Evolutionary conservation across 2,329 filamentous ascomycete genomes (phyloP), one percentile per base, ranked within the genome.

Genomic region (Diaporthe caulivora): DNA sequence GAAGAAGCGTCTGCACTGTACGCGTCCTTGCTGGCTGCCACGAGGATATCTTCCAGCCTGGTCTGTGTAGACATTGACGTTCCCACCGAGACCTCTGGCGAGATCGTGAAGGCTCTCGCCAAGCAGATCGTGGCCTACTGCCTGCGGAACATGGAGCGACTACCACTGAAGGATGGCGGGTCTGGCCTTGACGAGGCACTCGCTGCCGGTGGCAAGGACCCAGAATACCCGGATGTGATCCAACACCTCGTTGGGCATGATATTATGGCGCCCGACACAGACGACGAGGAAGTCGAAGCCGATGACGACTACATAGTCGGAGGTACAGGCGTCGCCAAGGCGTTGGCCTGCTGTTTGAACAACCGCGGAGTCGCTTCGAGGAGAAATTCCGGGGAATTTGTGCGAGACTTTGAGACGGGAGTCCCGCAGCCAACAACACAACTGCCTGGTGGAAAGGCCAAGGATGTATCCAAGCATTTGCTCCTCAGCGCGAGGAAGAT

Each of bases 221-320:
- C 77, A n/a, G 83, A 83, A 80, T 97, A 83, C 70, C 95, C 95
- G 5, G 94, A 97, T 76, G 93, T 97, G 4, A 87, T 98, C 34
- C 91, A 94, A 75, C 95, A 97, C 80, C 90, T 98, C 54, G 94
- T 98, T 42, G 95, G 95, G 6, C 90, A 94, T 77, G 89, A 90
- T 72, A 84, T 87, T 34, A 79, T 84, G 68, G 78, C 82, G 47
- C 86, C 80, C 81, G 90, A 80, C 77, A 82, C 77, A 76, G 88
- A 90, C 29, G 91, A 92, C 58, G 89, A 92, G 29, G 91, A 92
- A 3, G 87, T 92, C 15, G 93, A 95, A 9, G 94, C 95, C 0
- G 95, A 98, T 77, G 93, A 97, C 73, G 95, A 98, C 81, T 98
- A 98, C 82, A 95, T 98, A 57, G 97, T 98, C 78, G 95, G 96